Evolutionary conservation across 345 rosid genomes (phyloP).

Genomic region (Brassica cretica): DNA sequence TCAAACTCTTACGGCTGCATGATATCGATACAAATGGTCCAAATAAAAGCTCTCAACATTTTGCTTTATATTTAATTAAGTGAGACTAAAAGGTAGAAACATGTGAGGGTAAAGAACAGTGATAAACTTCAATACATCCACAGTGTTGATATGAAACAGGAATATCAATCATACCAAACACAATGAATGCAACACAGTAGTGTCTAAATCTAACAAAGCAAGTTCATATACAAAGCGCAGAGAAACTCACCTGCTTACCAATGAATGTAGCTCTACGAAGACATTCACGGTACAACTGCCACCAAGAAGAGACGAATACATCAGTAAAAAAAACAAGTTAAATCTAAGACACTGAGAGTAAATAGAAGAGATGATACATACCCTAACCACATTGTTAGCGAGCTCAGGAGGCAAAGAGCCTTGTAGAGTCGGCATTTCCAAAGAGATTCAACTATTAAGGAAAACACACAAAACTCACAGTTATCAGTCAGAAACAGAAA

Average conservation of each 20-base stretch:
- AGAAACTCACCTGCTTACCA: slow-evolving; percentile 63
- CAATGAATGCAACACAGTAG: slow-evolving; percentile 5
- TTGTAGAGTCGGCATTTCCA: slow-evolving; percentile 80
- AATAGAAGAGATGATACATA: slow-evolving; percentile 41
- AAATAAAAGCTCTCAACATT: background rate
- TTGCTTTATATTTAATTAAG: background rate
- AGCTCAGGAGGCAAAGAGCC: slow-evolving; percentile 89
- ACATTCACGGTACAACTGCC: slow-evolving; percentile 93
- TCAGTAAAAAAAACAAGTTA: slow-evolving; percentile 9
- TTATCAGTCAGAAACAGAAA: no score
- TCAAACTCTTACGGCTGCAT: background rate
- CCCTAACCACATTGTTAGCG: slow-evolving; percentile 86
- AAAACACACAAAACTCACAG: slow-evolving; percentile 6
- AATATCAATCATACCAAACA: slow-evolving; percentile 2
- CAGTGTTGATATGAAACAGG: background rate
- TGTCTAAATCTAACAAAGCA: background rate
- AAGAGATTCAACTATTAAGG: background rate
- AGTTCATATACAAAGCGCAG: background rate
- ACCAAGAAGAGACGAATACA: slow-evolving; percentile 12
- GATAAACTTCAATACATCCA: background rate
- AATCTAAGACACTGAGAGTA: background rate
- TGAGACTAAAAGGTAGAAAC: background rate
- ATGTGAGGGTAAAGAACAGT: background rate
- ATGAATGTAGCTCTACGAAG: slow-evolving; percentile 89
- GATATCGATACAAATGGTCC: slow-evolving; percentile 3